Conservation (phyloP, 2,329 filamentous ascomycete species). For the Pseudocercospora fijiensis region DNA sequence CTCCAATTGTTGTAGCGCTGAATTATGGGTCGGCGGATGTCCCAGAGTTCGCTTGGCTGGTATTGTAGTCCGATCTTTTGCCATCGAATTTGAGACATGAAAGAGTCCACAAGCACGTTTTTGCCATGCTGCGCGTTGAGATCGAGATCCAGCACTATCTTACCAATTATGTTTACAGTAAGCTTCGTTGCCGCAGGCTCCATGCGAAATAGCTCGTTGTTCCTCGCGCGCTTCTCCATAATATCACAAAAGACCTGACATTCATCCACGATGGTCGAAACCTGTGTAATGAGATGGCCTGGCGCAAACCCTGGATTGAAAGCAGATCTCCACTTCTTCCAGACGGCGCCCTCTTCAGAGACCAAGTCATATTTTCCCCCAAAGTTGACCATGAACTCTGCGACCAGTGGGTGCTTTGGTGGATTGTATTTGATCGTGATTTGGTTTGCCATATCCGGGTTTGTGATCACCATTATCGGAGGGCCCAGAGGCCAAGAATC, state of each 20-base stretch:
- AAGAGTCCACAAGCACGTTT: conserved; percentile 41
- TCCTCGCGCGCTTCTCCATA: conserved; percentile 39
- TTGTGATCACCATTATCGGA: conserved; percentile 40
- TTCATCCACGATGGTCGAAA: conserved; percentile 42
- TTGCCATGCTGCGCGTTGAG: conserved; percentile 39
- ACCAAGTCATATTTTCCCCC: conserved; percentile 41
- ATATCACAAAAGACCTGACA: conserved; percentile 37
- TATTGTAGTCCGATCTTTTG: conserved; percentile 37
- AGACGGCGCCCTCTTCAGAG: conserved; percentile 39
- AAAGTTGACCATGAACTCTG: conserved; percentile 38
- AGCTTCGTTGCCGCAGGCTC: conserved; percentile 43
- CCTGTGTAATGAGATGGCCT: conserved; percentile 43
- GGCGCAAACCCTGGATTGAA: conserved; percentile 47
- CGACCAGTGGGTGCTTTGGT: conserved; percentile 38
- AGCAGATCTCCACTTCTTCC: conserved; percentile 47
- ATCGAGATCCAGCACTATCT: conserved; percentile 41
- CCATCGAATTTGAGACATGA: conserved; percentile 41
- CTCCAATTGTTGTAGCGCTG: conserved; percentile 38
- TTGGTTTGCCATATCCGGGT: conserved; percentile 42
- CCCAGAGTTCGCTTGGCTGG: conserved; percentile 40
- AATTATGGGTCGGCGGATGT: conserved; percentile 40
- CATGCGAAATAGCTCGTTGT: conserved; percentile 42
- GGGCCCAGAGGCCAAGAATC: conserved; percentile 47
- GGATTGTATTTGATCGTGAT: conserved; percentile 39
- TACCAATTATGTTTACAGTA: conserved; percentile 47